These are phyloP conservation scores for Alternaria arborescens DNA, from an alignment of 2,329 filamentous ascomycete species.

Conservation along the genomic window DNA sequence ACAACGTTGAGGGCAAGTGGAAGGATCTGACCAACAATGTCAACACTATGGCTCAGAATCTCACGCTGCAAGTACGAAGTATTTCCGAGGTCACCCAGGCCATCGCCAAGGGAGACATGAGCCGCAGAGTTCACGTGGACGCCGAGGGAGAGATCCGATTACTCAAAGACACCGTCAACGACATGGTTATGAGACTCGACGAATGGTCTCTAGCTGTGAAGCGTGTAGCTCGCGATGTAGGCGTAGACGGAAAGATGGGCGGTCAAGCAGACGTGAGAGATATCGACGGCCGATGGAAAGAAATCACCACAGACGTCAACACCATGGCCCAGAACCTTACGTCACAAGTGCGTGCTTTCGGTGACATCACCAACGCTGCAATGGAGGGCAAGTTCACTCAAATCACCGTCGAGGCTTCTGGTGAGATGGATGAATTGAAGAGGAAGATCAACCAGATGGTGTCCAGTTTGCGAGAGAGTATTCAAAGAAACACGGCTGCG, in stretches of 20 bases:
- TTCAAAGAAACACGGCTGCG: slow-evolving; percentile 94
- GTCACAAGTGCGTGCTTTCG: slow-evolving; percentile 96
- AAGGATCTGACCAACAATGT: slow-evolving; percentile 73
- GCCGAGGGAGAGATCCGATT: slow-evolving; percentile 94
- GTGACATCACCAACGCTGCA: slow-evolving; percentile 96
- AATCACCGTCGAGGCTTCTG: slow-evolving; percentile 94
- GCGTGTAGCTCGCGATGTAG: slow-evolving; percentile 93
- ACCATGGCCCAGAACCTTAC: slow-evolving; percentile 87
- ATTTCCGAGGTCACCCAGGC: slow-evolving; percentile 95
- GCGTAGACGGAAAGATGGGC: slow-evolving; percentile 98
- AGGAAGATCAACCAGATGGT: slow-evolving; percentile 99
- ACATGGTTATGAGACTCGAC: slow-evolving; percentile 95
- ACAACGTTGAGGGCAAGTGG: slow-evolving; percentile 73
- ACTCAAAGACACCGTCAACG: slow-evolving; percentile 95
- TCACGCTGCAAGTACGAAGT: slow-evolving; percentile 77
- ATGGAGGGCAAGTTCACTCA: slow-evolving; percentile 98
- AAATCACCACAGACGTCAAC: slow-evolving; percentile 96
- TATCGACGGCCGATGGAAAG: slow-evolving; percentile 94
- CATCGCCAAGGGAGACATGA: slow-evolving; percentile 95
- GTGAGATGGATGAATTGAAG: slow-evolving; percentile 99
- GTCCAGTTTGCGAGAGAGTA: slow-evolving; percentile 91
- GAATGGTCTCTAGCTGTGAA: slow-evolving; percentile 97
- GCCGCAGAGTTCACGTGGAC: slow-evolving; percentile 92
- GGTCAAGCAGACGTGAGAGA: slow-evolving; percentile 94
- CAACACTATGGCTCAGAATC: slow-evolving; percentile 72